phyloP scores from a whole-genome alignment of 2,329 filamentous ascomycete species.

The Cryoendolithus antarcticus region DNA sequence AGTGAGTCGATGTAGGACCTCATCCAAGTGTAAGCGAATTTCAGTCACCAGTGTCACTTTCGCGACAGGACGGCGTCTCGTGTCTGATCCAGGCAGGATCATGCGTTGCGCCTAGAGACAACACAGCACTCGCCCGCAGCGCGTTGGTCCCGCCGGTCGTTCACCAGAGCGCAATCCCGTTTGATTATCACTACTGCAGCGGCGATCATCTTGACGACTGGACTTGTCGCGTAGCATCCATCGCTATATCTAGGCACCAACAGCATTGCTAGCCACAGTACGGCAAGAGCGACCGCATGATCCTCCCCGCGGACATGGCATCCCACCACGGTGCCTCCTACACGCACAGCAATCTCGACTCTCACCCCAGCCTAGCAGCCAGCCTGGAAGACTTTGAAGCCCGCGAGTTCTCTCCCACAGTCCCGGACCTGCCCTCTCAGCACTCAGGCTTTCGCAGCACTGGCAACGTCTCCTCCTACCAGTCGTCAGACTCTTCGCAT shows the following conservation, averaged over 20 bases:
- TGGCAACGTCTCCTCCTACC: constrained; percentile 5
- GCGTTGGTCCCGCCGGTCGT: constrained; percentile 1
- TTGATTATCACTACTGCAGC: constrained; percentile 4
- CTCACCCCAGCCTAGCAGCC: constrained; percentile 45
- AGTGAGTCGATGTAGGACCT: no score
- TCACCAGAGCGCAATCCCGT: constrained; percentile 1
- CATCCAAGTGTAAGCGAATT: neutral
- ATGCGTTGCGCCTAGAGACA: constrained; percentile 1
- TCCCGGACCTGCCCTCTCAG: constrained; percentile 44
- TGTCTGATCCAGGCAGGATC: constrained; percentile 5
- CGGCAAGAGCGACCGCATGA: constrained; percentile 6
- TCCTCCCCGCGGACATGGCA: constrained; percentile 9
- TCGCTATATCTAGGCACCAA: neutral
- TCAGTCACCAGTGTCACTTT: constrained; percentile 12
- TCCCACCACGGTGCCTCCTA: constrained; percentile 8
- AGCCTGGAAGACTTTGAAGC: constrained; percentile 52
- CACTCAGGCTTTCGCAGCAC: constrained; percentile 49
- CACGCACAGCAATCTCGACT: constrained; percentile 22
- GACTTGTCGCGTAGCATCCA: neutral
- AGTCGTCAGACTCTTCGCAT: constrained; percentile 33
- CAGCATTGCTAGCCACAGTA: constrained; percentile 1
- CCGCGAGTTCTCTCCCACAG: constrained; percentile 39
- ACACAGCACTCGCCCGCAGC: constrained; percentile 2
- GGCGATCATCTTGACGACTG: constrained; percentile 1
- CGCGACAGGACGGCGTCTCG: constrained; percentile 7